These are phyloP conservation scores for Diaporthe sp. DNA, from an alignment of 2,329 filamentous ascomycete species.

Conservation along the genomic window DNA sequence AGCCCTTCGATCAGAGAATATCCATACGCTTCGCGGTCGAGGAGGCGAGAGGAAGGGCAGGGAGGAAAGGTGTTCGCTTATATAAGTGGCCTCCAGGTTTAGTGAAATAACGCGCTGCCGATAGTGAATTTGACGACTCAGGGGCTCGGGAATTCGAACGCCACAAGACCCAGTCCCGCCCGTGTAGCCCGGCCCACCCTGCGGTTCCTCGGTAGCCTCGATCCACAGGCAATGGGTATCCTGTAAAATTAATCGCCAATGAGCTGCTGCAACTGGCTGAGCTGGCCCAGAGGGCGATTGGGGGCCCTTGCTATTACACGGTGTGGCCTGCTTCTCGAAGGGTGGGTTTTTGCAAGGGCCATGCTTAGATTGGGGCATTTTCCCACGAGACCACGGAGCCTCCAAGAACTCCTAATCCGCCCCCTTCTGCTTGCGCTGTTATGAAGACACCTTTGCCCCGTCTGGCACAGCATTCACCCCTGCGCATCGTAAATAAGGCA, in stretches of 20 bases:
- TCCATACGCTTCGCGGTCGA: neutral
- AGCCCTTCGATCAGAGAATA: neutral
- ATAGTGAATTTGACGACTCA: slow-evolving; percentile 19
- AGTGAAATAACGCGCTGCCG: neutral
- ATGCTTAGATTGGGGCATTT: slow-evolving; percentile 20
- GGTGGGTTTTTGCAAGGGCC: slow-evolving; percentile 18
- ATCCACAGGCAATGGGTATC: slow-evolving; percentile 13
- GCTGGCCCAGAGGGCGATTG: neutral
- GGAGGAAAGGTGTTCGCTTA: neutral
- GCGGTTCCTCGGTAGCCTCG: slow-evolving; percentile 22
- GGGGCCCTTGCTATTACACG: neutral
- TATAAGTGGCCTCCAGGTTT: slow-evolving; percentile 5
- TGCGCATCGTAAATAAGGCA: slow-evolving; percentile 4
- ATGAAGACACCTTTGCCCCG: neutral
- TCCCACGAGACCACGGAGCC: slow-evolving; percentile 4
- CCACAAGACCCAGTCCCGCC: slow-evolving; percentile 1
- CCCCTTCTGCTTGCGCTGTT: neutral
- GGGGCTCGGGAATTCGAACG: slow-evolving; percentile 22
- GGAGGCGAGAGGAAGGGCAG: neutral
- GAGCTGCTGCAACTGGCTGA: slow-evolving; percentile 3
- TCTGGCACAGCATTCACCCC: slow-evolving; percentile 7
- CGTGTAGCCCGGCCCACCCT: slow-evolving; percentile 7
- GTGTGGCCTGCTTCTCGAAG: slow-evolving; percentile 13
- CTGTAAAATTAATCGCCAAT: slow-evolving; percentile 20
- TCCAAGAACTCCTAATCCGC: slow-evolving; percentile 9